Base-by-base conservation (phyloP, 176 grass and related monocot species). In the Typha latifolia region DNA sequence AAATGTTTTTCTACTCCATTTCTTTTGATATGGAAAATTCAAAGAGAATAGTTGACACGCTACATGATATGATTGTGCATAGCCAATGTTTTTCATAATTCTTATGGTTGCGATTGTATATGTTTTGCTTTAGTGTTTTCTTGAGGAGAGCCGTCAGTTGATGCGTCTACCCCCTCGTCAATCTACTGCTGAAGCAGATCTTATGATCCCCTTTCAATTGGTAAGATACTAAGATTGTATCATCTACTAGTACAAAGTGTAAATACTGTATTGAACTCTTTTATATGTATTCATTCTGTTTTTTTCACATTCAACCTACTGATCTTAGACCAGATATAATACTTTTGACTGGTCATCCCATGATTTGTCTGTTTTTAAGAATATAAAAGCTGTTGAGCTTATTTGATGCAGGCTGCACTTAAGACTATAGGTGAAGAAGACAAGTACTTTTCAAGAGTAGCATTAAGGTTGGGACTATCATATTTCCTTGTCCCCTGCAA, bases 171-270 rank as follows among this genome's bases (percentile, higher is more conserved):
- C 94, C 26, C 94, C 94, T 71, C 85, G 85, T 22, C 94, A 97
- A 78, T 96, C 92, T 74, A 97, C 94, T 68, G 94, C 94, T 72
- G 89, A 97, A 92, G 94, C 94, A 78, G 89, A 97, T 82, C 89
- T 97, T 24, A 80, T 90, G 84, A 69, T 97, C 20, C 94, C 94
- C 49, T 97, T 97, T 84, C 94, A 97, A 72, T 84, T 97, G 83
- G 94, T 97, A 76, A 77, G 76, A 66, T 69, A 62, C 22, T 31
- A 15, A 59, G 14, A 37, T 37, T 37, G 34, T 37, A 37, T 37
- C 34, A 6, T 6, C 34, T 8, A 37, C 34, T 37, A 37, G 34
- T 37, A 8, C 34, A 0, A 37, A 37, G 34, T 37, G 4, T 6
- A 37, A 37, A 37, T 6, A 37, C 5, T 37, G 34, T 8, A 37